Conservation (phyloP, 78 protist genomes). For the slime mould (Dictyostelium discoideum) region DNA sequence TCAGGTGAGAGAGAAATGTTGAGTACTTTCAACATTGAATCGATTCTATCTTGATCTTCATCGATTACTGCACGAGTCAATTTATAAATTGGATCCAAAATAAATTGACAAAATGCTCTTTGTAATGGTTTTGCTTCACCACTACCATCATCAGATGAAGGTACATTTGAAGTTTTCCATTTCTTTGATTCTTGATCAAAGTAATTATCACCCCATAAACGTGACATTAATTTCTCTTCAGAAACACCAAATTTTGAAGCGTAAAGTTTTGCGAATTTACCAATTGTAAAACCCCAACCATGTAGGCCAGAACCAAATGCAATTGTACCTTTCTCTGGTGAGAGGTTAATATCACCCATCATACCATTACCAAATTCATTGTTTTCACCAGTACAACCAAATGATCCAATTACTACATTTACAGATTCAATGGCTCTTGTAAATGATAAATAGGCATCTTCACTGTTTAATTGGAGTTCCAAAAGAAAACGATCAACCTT, state of each 20-base stretch:
- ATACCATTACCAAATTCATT: neutral
- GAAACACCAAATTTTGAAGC: slow-evolving; percentile 85
- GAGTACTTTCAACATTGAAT: slow-evolving; percentile 80
- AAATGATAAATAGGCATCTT: slow-evolving; percentile 85
- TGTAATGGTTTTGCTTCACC: slow-evolving; percentile 13
- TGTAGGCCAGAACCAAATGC: slow-evolving; percentile 97
- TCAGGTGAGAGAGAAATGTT: slow-evolving; percentile 90
- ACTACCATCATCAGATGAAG: slow-evolving; percentile 23
- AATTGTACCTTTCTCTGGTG: slow-evolving; percentile 89
- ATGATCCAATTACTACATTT: slow-evolving; percentile 91
- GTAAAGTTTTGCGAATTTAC: slow-evolving; percentile 92
- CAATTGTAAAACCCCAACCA: slow-evolving; percentile 99
- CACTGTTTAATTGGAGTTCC: slow-evolving; percentile 83
- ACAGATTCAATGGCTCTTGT: slow-evolving; percentile 85
- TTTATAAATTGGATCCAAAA: slow-evolving; percentile 95
- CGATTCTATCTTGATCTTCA: slow-evolving; percentile 84
- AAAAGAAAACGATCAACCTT: slow-evolving; percentile 86
- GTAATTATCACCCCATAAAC: slow-evolving; percentile 99
- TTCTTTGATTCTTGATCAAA: slow-evolving; percentile 89
- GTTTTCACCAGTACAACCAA: neutral
- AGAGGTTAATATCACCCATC: slow-evolving; percentile 27
- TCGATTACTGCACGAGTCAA: slow-evolving; percentile 89
- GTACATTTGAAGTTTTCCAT: slow-evolving; percentile 79
- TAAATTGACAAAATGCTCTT: slow-evolving; percentile 96
- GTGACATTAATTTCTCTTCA: slow-evolving; percentile 81